Evolutionary conservation across 108 stramenopile genomes (phyloP), one percentile per base, ranked within the genome.

Genomic region (Skeletonema costatum): DNA sequence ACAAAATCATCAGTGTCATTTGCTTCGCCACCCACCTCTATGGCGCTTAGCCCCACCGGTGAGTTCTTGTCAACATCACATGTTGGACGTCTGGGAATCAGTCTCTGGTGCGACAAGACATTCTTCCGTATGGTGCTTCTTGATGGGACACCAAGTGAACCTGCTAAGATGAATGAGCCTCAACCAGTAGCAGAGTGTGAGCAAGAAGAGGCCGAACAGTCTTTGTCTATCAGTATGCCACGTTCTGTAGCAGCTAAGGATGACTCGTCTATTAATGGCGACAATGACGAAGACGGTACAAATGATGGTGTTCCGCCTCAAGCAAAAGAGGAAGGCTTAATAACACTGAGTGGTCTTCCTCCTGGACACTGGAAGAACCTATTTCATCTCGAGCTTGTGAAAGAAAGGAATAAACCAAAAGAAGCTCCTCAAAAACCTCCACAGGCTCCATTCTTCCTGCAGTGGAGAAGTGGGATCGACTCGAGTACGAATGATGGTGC

Each of bases 301-400:
- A 58, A 35, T 83, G 41, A 65, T 1, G 63, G 32, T 0, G 59
- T 65, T 10, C 86, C 83, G 16, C 84, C 77, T 21, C 76, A 48
- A 67, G 65, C 86, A 30, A 91, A 91, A 73, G 82, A 86, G 42
- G 74, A 85, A 17, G 92, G 93, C 5, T 77, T 95, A 3, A 90
- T 99, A 32, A 97, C 97, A 17, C 86, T 98, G 9, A 91, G 93
- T 71, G 92, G 92, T 16, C 90, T 96, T 21, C 97, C 97, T 8
- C 87, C 94, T 21, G 93, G 90, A n/a, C 96, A 99, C 77, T 99
- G 98, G 98, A 93, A 95, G 41, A 97, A 96, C 51, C 74, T 99
- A 21, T 97, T 97, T 70, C 90, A 98, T 60, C 87, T 99, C 31
- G 99, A 98, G 69, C 83, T 98, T 46, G 93, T 99, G 21, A 98